A percentile compares a stretch with the other conserved stretches of the same genome.
Evolutionary conservation across 306 rosid genomes (phyloP).

Genomic region (Vicia faba): DNA sequence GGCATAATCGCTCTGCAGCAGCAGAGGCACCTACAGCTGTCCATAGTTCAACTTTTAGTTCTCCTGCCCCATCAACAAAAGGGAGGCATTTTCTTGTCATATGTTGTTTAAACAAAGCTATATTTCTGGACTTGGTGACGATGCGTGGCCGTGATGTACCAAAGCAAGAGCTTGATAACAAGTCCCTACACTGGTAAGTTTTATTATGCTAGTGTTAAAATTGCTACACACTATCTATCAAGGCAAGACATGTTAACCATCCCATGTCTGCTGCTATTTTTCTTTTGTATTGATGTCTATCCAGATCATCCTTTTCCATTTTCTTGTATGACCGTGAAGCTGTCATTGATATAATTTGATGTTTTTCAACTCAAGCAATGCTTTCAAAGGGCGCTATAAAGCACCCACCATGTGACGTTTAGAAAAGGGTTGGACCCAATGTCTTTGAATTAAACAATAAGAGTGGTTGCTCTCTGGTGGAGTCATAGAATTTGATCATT

Average conservation of each 20-base stretch:
- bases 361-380: constrained; percentile 16
- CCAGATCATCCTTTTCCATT: constrained; percentile 16
- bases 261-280: constrained; percentile 25
- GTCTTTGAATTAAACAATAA: constrained; percentile 14
- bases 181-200: constrained; percentile 86
- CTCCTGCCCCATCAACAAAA: constrained; percentile 86
- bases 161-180: constrained; percentile 95
- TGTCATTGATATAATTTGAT: constrained; percentile 24
- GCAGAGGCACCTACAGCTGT: constrained; percentile 93
- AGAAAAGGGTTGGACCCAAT: not conserved
- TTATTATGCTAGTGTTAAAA: constrained; percentile 25
- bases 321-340: constrained; percentile 15
- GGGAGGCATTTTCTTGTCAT: constrained; percentile 99
- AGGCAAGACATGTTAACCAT: constrained; percentile 11
- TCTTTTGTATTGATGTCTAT: constrained; percentile 5
- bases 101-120: constrained; percentile 95
- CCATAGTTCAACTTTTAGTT: constrained; percentile 70
- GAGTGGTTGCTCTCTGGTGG: constrained; percentile 30
- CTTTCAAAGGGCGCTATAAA: constrained; percentile 17
- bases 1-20: constrained; percentile 89
- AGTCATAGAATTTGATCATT: constrained; percentile 29
- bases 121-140: constrained; percentile 95
- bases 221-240: constrained; percentile 11
- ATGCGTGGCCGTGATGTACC: constrained; percentile 99
- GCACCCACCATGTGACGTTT: not conserved